Evolutionary conservation across 352 stramenopile species (phyloP), one percentile per base, ranked within the genome.

Genomic region (Pythium aristosporum): DNA sequence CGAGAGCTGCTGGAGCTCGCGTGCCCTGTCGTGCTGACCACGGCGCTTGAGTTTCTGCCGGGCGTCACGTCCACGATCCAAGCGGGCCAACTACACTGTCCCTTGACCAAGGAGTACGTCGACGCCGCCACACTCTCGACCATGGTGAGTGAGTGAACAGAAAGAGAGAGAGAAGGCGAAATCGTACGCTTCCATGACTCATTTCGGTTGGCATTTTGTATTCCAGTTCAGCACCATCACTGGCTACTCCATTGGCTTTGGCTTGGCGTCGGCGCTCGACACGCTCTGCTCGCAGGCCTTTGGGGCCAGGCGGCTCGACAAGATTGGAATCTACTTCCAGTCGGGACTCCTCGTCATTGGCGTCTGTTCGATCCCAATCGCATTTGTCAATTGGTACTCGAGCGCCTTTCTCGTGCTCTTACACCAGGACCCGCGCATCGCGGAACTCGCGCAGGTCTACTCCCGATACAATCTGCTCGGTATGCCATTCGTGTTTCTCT

Each of bases 251-350:
- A 75, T 89, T 13, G 80, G 78, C 8, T 77, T 91, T 47, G 81
- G 81, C n/a, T 64, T 92, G 6, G 63, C 79, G 13, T 86, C 87
- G 18, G 89, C 88, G 12, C 82, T 97, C 72, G 90, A 97, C 65
- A 97, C 90, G 59, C 71, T 97, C 0, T 96, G 87, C 58, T 85
- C 86, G 13, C 82, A 96, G 67, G 86, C 89, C 42, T 92, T 85
- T 53, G 89, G 89, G 39, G 88, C 90, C 43, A 70, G 68, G 39
- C 71, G 61, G 6, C 43, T 73, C 20, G 49, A 73, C 12, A 80
- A 85, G 62, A 91, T 92, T 57, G 85, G 85, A 9, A 73, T 82
- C 13, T 92, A 92, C 65, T 69, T 89, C 15, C 74, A 91, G 36
- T 81, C 76, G 0, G 77, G 73, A 2, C 42, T 88, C 1, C 44